Conservation (phyloP, 2,329 filamentous ascomycete species). For the Ascochyta fabae region DNA sequence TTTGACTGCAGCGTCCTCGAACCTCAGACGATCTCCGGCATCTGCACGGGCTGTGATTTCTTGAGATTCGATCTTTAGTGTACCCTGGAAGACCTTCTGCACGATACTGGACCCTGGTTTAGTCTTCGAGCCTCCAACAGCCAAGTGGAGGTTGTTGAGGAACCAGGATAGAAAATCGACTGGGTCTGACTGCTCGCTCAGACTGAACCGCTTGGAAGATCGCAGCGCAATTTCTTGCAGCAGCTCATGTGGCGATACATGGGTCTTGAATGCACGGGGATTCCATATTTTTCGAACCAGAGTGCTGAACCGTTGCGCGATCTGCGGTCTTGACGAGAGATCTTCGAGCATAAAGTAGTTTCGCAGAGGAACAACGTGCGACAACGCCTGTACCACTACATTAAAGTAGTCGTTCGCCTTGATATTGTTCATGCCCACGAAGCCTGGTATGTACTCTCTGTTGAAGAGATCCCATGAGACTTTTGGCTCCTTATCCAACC, state of each 20-base stretch:
- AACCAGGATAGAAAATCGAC: slow-evolving; percentile 98
- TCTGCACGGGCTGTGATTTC: slow-evolving; percentile 91
- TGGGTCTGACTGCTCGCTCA: slow-evolving; percentile 90
- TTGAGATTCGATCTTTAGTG: slow-evolving; percentile 89
- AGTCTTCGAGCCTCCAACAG: slow-evolving; percentile 86
- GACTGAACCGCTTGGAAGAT: slow-evolving; percentile 89
- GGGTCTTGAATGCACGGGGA: slow-evolving; percentile 90
- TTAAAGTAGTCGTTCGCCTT: slow-evolving; percentile 99
- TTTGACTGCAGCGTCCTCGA: slow-evolving; percentile 89
- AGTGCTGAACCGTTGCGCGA: slow-evolving; percentile 86
- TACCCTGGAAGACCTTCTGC: slow-evolving; percentile 92
- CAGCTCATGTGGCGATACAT: slow-evolving; percentile 96
- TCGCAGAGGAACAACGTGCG: slow-evolving; percentile 86
- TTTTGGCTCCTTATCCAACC: slow-evolving; percentile 72
- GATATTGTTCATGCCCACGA: slow-evolving; percentile 99
- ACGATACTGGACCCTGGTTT: slow-evolving; percentile 85
- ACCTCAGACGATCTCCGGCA: slow-evolving; percentile 83
- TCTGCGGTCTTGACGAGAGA: slow-evolving; percentile 74
- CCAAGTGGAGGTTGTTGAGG: slow-evolving; percentile 91
- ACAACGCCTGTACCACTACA: slow-evolving; percentile 87
- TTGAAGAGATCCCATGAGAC: slow-evolving; percentile 79
- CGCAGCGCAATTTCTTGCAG: slow-evolving; percentile 91
- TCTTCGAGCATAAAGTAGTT: slow-evolving; percentile 93
- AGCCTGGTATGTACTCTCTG: slow-evolving; percentile 88
- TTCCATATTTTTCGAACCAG: slow-evolving; percentile 98